A percentile compares a stretch with the other conserved stretches of the same genome.
phyloP scores from a whole-genome alignment of 2,329 filamentous ascomycete species.

The Davidsoniella virescens region DNA sequence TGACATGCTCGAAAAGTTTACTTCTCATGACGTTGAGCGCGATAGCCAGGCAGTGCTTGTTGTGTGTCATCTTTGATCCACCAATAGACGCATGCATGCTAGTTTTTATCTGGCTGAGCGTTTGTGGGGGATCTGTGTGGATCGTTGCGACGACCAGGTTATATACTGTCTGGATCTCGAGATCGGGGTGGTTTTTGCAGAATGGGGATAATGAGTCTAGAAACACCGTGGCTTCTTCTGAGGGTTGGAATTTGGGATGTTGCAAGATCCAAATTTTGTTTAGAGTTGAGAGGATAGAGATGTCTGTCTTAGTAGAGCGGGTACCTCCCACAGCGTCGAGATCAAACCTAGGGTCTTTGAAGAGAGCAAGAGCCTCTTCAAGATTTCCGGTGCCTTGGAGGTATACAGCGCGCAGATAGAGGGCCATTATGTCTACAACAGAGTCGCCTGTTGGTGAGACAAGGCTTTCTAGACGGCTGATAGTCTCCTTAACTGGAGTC shows the following conservation, averaged over 20 bases:
- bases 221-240: conserved; percentile 41
- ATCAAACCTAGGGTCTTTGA: conserved; percentile 43
- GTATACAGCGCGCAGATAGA: conserved; percentile 62
- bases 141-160: conserved; percentile 58
- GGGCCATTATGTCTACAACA: conserved; percentile 32
- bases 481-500: conserved; percentile 41
- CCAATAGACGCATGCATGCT: conserved; percentile 59
- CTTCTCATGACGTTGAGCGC: conserved; percentile 73
- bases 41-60: conserved; percentile 68
- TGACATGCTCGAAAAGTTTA: conserved; percentile 64
- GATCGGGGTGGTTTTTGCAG: conserved; percentile 53
- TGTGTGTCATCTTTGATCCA: conserved; percentile 51
- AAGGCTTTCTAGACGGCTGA: conserved; percentile 35
- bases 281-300: conserved; percentile 48
- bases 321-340: conserved; percentile 28
- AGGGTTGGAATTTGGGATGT: conserved; percentile 38
- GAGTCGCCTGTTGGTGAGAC: conserved; percentile 25
- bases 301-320: conserved; percentile 41
- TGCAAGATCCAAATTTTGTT: conserved; percentile 61
- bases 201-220: conserved; percentile 50
- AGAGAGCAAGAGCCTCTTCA: conserved; percentile 48
- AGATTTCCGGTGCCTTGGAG: conserved; percentile 63
- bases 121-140: conserved; percentile 41
- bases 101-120: conserved; percentile 63
- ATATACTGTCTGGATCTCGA: conserved; percentile 63